Evolutionary conservation across 306 rosid species (phyloP), one percentile per base, ranked within the genome.

Genomic region (Medicago arabica): DNA sequence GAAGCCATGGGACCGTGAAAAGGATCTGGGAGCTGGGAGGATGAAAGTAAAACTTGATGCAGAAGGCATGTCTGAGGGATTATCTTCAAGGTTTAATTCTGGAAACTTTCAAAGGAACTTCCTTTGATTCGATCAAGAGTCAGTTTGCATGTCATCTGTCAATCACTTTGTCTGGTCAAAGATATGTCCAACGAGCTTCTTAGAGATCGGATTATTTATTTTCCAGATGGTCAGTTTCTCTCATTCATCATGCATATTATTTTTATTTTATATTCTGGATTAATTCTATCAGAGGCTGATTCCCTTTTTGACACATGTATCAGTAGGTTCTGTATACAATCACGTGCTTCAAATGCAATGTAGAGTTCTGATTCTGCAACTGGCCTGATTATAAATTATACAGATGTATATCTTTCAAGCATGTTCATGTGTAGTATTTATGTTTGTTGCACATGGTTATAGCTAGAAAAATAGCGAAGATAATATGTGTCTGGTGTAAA

Each of bases 1-100:
- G 97, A 95, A 92, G 83, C 99, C 97, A 77, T 92, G 93, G 93
- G 97, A 95, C 83, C 93, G 99, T 68, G 97, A 95, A 72, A 92
- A 87, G 86, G 99, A 92, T 77, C 83, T 95, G 78, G 66, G 87
- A 4, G 91, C 92, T 68, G 97, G 98, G 78, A 86, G 97, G 84
- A 82, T 88, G 74, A 86, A 43, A 78, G 63, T 95, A 59, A 90
- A 89, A 28, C 40, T 95, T 8, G 97, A 95, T 85, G 64, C 92
- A 3, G 87, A 90, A 69, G 80, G 85, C 89, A 92, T 89, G 96
- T 13, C 86, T 67, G 69, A 89, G 74, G 96, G 86, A 57, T 84
- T 95, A 64, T 63, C 92, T 17, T 95, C 97, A 7, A 87, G 91
- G 85, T 95, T 95, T 86, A 88, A 97, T 39, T 83, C 93, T 7